phyloP scores from a whole-genome alignment of 2,329 filamentous ascomycete genomes.

The Arthrinium puccinioides region DNA sequence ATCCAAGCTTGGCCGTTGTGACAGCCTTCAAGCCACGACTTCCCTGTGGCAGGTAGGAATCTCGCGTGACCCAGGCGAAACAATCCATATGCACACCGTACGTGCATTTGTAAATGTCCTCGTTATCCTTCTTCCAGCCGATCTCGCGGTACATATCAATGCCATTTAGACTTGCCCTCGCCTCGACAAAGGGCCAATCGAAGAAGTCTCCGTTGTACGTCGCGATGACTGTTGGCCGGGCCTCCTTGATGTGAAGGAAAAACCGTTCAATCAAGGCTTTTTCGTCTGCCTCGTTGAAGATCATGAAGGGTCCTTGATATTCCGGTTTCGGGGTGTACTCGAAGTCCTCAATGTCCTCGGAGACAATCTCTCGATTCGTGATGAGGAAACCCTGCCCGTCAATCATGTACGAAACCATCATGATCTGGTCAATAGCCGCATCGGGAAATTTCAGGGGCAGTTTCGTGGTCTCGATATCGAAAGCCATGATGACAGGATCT shows the following conservation, averaged over 20 bases:
- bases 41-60: conserved; percentile 94
- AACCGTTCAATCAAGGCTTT: conserved; percentile 83
- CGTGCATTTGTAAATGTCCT: conserved; percentile 93
- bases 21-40: conserved; percentile 96
- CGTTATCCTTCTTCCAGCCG: conserved; percentile 88
- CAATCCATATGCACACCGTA: conserved; percentile 99
- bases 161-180: conserved; percentile 83
- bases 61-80: conserved; percentile 97
- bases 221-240: conserved; percentile 89
- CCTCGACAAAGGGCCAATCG: conserved; percentile 98
- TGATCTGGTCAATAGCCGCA: conserved; percentile 87
- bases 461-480: conserved; percentile 97
- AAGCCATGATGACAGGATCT: conserved; percentile 97
- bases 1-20: conserved; percentile 94
- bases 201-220: conserved; percentile 99
- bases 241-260: conserved; percentile 92
- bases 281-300: conserved; percentile 96
- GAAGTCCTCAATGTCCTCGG: conserved; percentile 94
- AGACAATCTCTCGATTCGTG: conserved; percentile 95
- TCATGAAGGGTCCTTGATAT: conserved; percentile 91
- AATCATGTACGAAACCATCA: conserved; percentile 99
- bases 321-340: conserved; percentile 97
- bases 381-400: conserved; percentile 97
- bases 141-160: conserved; percentile 99
- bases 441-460: conserved; percentile 95